These are phyloP conservation scores for Oryza longistaminata DNA, from an alignment of 176 grass and related monocot species.

Conservation along the genomic window DNA sequence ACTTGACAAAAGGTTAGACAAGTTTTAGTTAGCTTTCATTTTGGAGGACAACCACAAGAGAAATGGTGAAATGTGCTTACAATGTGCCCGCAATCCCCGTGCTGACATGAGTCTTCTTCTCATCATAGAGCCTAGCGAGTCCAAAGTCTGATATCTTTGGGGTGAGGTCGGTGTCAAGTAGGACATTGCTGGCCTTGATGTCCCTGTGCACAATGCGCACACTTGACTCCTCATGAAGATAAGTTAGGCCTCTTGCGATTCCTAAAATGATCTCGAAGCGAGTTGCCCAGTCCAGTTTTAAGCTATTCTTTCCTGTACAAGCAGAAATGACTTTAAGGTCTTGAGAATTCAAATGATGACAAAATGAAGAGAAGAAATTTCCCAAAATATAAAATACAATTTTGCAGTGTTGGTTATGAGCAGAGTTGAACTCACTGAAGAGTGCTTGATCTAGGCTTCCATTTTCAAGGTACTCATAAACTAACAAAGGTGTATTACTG, in stretches of 20 bases:
- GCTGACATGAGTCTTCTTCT: conserved; percentile 57
- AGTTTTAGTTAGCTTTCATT: not conserved
- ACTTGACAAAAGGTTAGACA: conserved; percentile 24
- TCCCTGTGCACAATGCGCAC: conserved; percentile 73
- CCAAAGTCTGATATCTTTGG: conserved; percentile 80
- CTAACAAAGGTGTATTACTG: conserved; percentile 47
- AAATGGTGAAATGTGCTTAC: conserved; percentile 42
- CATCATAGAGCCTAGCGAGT: conserved; percentile 63
- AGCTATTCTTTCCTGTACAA: conserved; percentile 24
- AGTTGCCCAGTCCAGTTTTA: conserved; percentile 55
- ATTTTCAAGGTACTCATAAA: conserved; percentile 76
- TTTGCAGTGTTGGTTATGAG: not conserved
- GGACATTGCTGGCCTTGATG: conserved; percentile 68
- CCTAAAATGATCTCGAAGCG: conserved; percentile 64
- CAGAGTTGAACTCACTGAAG: conserved; percentile 40
- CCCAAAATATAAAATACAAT: not conserved
- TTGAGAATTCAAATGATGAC: not conserved
- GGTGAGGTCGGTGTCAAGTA: conserved; percentile 52
- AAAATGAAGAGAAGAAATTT: not conserved
- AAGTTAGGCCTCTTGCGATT: conserved; percentile 55
- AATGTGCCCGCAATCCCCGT: conserved; percentile 60
- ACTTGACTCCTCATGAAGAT: conserved; percentile 70
- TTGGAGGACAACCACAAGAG: not conserved
- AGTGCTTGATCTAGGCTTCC: conserved; percentile 72
- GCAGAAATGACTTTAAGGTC: not conserved